Percentiles rank a stretch among this genome's conserved stretches.
Evolutionary conservation across 495 filamentous ascomycete species (phyloP).

Genomic region (Lepidopterella palustris): DNA sequence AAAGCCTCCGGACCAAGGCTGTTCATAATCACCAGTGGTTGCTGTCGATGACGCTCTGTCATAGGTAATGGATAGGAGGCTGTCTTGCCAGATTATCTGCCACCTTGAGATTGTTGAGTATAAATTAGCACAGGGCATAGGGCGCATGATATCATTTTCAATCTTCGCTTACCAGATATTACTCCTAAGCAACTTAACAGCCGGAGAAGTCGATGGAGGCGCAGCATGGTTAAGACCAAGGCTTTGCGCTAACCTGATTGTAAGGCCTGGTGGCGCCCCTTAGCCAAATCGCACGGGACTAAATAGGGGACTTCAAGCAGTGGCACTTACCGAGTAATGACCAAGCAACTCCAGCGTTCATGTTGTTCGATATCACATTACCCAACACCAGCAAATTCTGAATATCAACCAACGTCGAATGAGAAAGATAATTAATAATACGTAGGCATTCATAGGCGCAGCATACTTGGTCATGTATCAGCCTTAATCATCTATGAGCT

Average conservation of each 20-base stretch:
- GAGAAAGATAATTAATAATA: slow-evolving; percentile 50
- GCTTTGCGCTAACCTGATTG: slow-evolving; percentile 48
- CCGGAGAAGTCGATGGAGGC: slow-evolving; percentile 36
- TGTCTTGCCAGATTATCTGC: slow-evolving; percentile 54
- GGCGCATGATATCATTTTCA: too few species aligned
- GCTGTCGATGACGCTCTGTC: slow-evolving; percentile 47
- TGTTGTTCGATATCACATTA: slow-evolving; percentile 50
- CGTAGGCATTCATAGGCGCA: slow-evolving; percentile 53
- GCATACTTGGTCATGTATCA: slow-evolving; percentile 41
- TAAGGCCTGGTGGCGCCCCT: slow-evolving; percentile 39
- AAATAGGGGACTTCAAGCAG: neutral
- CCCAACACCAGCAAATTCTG: slow-evolving; percentile 49
- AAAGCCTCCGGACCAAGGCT: slow-evolving; percentile 33
- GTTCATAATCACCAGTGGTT: slow-evolving; percentile 37
- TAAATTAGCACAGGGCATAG: too few species aligned
- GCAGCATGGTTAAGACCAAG: slow-evolving; percentile 49
- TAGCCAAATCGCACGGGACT: neutral
- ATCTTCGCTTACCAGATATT: slow-evolving; percentile 23
- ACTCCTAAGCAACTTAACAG: neutral
- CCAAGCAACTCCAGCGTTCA: slow-evolving; percentile 53
- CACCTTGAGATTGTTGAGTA: slow-evolving; percentile 36
- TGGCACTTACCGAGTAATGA: slow-evolving; percentile 44
- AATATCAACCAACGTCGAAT: slow-evolving; percentile 48
- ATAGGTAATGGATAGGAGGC: slow-evolving; percentile 50
- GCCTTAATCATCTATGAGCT: neutral